These are phyloP conservation scores for Kokia cookei DNA, from an alignment of 441 rosid genomes.

Conservation along the genomic window DNA sequence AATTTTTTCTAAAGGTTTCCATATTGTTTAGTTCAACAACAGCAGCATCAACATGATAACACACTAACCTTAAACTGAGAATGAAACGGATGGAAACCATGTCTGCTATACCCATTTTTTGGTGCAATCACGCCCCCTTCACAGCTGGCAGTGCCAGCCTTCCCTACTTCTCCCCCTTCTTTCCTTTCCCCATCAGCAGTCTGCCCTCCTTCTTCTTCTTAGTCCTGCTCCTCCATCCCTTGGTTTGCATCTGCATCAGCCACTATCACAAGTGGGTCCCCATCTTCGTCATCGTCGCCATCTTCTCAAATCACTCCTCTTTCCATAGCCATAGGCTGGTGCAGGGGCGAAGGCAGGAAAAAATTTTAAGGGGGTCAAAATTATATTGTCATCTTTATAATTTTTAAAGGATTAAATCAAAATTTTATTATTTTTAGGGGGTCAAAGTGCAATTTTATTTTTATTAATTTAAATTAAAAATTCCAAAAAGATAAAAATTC, in stretches of 20 bases:
- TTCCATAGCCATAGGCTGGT: conserved; percentile 45
- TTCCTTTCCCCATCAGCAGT: conserved; percentile 49
- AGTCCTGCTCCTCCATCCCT: conserved; percentile 53
- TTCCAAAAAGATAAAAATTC: too few relatives aligned
- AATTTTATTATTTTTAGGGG: too few relatives aligned
- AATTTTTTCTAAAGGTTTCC: neutral
- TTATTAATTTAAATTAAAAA: too few relatives aligned
- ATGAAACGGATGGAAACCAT: conserved; percentile 92
- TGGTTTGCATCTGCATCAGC: conserved; percentile 59
- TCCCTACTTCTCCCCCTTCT: conserved; percentile 53
- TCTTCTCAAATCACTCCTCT: conserved; percentile 47
- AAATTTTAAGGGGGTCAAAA: too few relatives aligned
- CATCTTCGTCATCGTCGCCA: conserved; percentile 62
- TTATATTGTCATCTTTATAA: too few relatives aligned
- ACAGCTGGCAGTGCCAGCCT: conserved; percentile 33
- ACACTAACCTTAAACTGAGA: conserved; percentile 99
- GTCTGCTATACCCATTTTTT: conserved; percentile 78
- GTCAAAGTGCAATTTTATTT: too few relatives aligned
- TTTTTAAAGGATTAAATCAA: too few relatives aligned
- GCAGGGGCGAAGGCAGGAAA: too few relatives aligned
- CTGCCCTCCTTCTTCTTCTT: conserved; percentile 60
- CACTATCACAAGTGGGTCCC: conserved; percentile 77
- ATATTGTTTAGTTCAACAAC: conserved; percentile 20
- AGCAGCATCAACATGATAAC: conserved; percentile 10
- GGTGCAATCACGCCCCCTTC: conserved; percentile 36